phyloP scores from a whole-genome alignment of 1,284 basidiomycete genomes.

The Rhizoctonia solani region DNA sequence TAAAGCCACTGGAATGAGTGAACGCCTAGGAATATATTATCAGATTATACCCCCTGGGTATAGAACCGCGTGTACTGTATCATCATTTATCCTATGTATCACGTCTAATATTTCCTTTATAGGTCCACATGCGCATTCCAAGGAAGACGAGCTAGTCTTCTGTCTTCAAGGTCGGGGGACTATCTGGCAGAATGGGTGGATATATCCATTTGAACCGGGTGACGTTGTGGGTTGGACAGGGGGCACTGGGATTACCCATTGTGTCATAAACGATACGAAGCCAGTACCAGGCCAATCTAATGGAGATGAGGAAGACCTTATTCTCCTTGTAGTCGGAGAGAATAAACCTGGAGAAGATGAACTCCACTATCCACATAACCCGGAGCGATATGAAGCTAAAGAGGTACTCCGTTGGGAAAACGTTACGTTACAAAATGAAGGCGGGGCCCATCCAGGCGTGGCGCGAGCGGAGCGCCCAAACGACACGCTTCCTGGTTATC shows the following conservation, averaged over 20 bases:
- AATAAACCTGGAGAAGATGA: constrained; percentile 33
- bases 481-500: constrained; percentile 33
- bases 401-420: constrained; percentile 32
- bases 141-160: constrained; percentile 37
- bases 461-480: constrained; percentile 33
- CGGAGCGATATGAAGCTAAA: constrained; percentile 25
- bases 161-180: constrained; percentile 40
- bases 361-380: constrained; percentile 37
- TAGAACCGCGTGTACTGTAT: constrained; percentile 15
- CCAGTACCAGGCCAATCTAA: constrained; percentile 32
- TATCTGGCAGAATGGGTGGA: constrained; percentile 42
- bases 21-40: constrained; percentile 21
- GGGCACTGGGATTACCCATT: constrained; percentile 40
- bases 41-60: constrained; percentile 24
- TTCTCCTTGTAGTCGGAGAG: constrained; percentile 39
- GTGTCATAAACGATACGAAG: constrained; percentile 40
- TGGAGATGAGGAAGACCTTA: constrained; percentile 37
- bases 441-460: constrained; percentile 40
- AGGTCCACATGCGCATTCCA: constrained; percentile 36
- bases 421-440: constrained; percentile 37
- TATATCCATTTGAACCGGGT: constrained; percentile 38
- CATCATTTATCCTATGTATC: not conserved
- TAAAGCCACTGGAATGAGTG: constrained; percentile 28
- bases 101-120: not conserved
- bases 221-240: constrained; percentile 41